Evolutionary conservation across 352 stramenopile species (phyloP), one percentile per base, ranked within the genome.

Genomic region (Phytopythium aichiense): DNA sequence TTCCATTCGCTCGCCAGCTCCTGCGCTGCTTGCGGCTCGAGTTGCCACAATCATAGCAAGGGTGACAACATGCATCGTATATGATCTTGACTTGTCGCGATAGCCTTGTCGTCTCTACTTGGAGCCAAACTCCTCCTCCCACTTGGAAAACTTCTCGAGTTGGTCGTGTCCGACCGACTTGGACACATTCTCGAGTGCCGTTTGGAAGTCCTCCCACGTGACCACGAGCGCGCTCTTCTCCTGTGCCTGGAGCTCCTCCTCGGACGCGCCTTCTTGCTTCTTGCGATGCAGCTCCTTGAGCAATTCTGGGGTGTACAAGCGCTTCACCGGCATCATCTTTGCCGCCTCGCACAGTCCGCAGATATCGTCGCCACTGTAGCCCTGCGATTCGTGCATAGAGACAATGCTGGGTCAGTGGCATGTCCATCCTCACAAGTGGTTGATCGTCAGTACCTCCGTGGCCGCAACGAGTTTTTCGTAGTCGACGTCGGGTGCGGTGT

Each of bases 251-350:
- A 74, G 40, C 38, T 80, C 67, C 30, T 73, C 66, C 20, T 70
- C 67, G 6, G 63, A 65, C 49, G 80, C 75, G 55, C 81, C 67
- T 51, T 81, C 64, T 55, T 85, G 76, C 35, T 69, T 69, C 55
- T 68, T 74, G 53, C 90, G 72, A 18, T 84, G 71, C 35, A 80
- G 74, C 37, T 63, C 46, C 37, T 63, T 63, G 22, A 93, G 68
- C 5, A 93, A 40, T 35, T 90, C 74, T 2, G 81, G 80, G 1
- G 81, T 91, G 58, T 93, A 91, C 53, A 93, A 51, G 7, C 84
- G 69, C 62, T 91, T 93, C 16, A 93, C 82, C 15, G 82, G 83
- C 82, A 94, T 89, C 20, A 81, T 84, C 63, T 94, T 94, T 20
- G 84, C 84, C 48, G 78, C 82, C 66, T 87, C 78, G 16, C 76